Evolutionary conservation across 2,329 filamentous ascomycete genomes (phyloP).

Genomic region (Diaporthe humulicola): DNA sequence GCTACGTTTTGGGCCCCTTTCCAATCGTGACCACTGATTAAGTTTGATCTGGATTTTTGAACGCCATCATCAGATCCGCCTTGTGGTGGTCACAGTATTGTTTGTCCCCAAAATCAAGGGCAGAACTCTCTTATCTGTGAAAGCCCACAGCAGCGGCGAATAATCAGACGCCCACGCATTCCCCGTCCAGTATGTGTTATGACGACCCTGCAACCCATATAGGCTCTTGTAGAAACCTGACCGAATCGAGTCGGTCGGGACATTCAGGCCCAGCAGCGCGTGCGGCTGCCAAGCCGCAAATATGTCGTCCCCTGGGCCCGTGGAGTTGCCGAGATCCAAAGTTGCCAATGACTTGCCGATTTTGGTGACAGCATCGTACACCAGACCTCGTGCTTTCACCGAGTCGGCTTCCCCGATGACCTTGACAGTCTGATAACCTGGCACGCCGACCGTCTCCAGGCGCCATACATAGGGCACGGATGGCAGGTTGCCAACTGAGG

Average conservation of each 20-base stretch:
- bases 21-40: not conserved
- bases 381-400: not conserved
- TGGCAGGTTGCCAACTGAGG: conserved; percentile 6
- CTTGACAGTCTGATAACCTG: conserved; percentile 15
- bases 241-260: not conserved
- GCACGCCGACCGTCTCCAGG: conserved; percentile 15
- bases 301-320: not conserved
- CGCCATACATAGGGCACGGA: not conserved
- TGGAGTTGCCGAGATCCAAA: not conserved
- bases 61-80: not conserved
- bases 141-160: conserved; percentile 7
- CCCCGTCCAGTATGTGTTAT: conserved; percentile 17
- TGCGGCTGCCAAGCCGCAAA: not conserved
- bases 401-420: conserved; percentile 7
- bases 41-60: rapidly evolving
- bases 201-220: not conserved
- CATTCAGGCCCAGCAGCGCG: not conserved
- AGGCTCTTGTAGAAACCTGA: conserved; percentile 8
- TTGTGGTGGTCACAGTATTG: not conserved
- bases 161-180: conserved; percentile 22
- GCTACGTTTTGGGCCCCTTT: no score
- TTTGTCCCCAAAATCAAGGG: not conserved
- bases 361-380: conserved; percentile 4
- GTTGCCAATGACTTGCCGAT: conserved; percentile 2
- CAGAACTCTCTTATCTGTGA: conserved; percentile 2